Conservation (phyloP, 257 asterid genomes). For the Gynochthodes officinalis region DNA sequence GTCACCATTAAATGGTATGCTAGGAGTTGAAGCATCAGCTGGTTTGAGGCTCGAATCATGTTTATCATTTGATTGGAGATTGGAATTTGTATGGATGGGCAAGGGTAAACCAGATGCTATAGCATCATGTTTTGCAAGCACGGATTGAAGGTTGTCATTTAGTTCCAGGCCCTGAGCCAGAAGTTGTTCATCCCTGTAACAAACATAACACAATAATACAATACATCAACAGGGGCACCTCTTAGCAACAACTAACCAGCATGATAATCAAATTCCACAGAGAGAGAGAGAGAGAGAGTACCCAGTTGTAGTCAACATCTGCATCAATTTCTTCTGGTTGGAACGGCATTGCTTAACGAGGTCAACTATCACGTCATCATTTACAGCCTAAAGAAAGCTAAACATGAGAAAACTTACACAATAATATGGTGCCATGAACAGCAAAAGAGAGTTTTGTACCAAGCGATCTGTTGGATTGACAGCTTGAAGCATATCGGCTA, state of each 20-base stretch:
- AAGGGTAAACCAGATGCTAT: conserved; percentile 78
- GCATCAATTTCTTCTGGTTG: conserved; percentile 82
- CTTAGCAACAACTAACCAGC: not conserved
- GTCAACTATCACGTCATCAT: conserved; percentile 72
- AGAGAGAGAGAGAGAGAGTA: conserved; percentile 21
- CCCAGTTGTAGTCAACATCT: conserved; percentile 64
- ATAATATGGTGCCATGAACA: conserved; percentile 5
- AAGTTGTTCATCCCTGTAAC: conserved; percentile 80
- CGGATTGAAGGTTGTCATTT: conserved; percentile 67
- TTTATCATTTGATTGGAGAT: conserved; percentile 28
- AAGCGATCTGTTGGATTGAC: conserved; percentile 49
- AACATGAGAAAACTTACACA: conserved; percentile 5
- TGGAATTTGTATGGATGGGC: conserved; percentile 32
- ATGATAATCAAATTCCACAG: conserved; percentile 2
- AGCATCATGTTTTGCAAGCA: conserved; percentile 71
- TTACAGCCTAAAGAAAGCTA: conserved; percentile 45
- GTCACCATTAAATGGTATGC: conserved; percentile 17
- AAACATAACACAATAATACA: not conserved
- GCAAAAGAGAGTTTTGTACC: conserved; percentile 34
- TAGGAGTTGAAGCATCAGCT: conserved; percentile 16
- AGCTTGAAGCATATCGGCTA: conserved; percentile 85
- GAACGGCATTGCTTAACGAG: conserved; percentile 75
- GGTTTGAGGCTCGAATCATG: conserved; percentile 26
- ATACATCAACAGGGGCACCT: conserved; percentile 1
- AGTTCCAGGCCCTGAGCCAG: conserved; percentile 84